These are phyloP conservation scores for Macrotyloma uniflorum DNA, from an alignment of 306 rosid genomes.

Conservation along the genomic window DNA sequence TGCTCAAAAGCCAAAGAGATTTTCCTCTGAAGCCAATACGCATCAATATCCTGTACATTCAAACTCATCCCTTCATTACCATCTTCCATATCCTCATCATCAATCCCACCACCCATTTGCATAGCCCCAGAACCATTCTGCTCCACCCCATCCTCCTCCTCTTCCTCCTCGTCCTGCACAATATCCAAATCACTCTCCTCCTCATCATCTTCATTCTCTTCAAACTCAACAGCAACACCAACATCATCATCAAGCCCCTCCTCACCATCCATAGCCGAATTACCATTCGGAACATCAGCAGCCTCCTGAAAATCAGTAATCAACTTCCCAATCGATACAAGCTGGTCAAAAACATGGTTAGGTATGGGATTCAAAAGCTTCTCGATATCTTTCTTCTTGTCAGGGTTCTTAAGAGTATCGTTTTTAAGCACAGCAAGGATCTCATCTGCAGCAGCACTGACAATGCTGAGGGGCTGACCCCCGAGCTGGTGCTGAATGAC, in stretches of 20 bases:
- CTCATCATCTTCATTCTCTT: conserved; percentile 90
- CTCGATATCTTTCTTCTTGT: conserved; percentile 90
- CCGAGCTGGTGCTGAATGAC: conserved; percentile 89
- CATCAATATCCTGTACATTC: conserved; percentile 94
- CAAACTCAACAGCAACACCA: conserved; percentile 95
- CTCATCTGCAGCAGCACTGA: conserved; percentile 87
- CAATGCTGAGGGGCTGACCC: conserved; percentile 81
- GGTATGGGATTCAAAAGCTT: conserved; percentile 73
- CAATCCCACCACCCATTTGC: conserved; percentile 97
- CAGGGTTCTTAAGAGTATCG: conserved; percentile 62
- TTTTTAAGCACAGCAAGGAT: conserved; percentile 77
- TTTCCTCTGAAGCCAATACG: conserved; percentile 98
- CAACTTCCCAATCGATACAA: conserved; percentile 75
- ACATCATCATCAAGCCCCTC: conserved; percentile 87
- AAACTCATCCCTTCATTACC: conserved; percentile 82
- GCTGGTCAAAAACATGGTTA: conserved; percentile 56
- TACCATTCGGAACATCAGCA: conserved; percentile 52
- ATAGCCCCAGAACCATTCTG: conserved; percentile 65
- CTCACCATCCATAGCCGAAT: conserved; percentile 54
- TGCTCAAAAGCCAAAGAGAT: conserved; percentile 89
- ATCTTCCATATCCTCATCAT: conserved; percentile 86
- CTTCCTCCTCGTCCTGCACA: conserved; percentile 92
- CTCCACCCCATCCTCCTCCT: conserved; percentile 76
- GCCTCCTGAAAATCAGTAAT: conserved; percentile 88
- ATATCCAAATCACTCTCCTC: conserved; percentile 96